phyloP scores from a whole-genome alignment of 371 early-diverging fungal species.

The Coemansia sp. region DNA sequence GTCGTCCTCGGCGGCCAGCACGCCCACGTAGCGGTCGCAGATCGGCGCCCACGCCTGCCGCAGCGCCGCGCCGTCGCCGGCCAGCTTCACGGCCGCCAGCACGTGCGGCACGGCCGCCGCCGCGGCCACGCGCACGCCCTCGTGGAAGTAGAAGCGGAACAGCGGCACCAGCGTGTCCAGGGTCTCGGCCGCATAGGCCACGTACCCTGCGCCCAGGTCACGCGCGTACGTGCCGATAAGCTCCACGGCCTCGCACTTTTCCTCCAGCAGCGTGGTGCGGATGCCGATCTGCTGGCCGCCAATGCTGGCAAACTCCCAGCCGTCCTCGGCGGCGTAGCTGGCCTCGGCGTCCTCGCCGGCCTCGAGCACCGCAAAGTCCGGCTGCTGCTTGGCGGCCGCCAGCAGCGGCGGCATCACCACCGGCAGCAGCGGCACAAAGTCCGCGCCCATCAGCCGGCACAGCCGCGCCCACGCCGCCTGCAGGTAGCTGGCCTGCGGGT shows the following conservation, averaged over 20 bases:
- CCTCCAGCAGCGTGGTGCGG: conserved; percentile 91
- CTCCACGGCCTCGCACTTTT: conserved; percentile 95
- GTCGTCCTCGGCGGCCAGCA: conserved; percentile 74
- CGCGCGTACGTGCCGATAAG: conserved; percentile 94
- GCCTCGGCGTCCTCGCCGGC: conserved; percentile 81
- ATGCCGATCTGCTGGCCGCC: conserved; percentile 93
- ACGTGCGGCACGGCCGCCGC: conserved; percentile 80
- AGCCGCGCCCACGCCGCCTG: conserved; percentile 95
- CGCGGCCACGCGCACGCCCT: conserved; percentile 90
- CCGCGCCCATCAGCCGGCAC: conserved; percentile 89
- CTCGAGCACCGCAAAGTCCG: conserved; percentile 89
- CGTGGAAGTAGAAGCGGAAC: conserved; percentile 94
- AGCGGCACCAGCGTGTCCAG: conserved; percentile 84
- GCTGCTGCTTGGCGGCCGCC: conserved; percentile 79
- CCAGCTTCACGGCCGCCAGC: conserved; percentile 52
- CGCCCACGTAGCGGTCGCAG: conserved; percentile 67
- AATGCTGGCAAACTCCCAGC: conserved; percentile 90
- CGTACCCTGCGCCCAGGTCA: conserved; percentile 86
- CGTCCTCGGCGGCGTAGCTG: conserved; percentile 87
- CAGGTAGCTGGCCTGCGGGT: conserved; percentile 88
- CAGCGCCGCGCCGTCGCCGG: conserved; percentile 37
- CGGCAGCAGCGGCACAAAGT: conserved; percentile 90
- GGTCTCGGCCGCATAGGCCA: conserved; percentile 76
- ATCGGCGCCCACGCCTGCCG: conserved; percentile 50
- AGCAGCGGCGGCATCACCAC: conserved; percentile 94